These are phyloP conservation scores for Claviceps sp. DNA, from an alignment of 2,329 filamentous ascomycete species.

Conservation along the genomic window DNA sequence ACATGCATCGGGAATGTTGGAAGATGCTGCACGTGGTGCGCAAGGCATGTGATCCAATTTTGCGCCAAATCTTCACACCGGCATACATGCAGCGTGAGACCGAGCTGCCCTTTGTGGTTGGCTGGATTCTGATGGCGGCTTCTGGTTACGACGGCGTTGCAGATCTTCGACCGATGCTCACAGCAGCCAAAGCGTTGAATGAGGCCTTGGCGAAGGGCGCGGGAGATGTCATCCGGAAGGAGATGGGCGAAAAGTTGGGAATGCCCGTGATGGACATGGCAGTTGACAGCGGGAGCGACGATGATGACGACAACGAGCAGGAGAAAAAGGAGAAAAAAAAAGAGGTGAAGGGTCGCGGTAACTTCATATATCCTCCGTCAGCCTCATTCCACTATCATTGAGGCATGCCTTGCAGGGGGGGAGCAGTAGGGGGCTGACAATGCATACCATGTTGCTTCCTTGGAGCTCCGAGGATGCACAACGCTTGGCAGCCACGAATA, in stretches of 20 bases:
- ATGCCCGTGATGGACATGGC: background rate
- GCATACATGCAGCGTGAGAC: constrained; percentile 24
- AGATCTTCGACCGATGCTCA: background rate
- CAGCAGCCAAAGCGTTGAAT: background rate
- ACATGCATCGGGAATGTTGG: constrained; percentile 30
- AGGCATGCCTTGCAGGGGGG: no score
- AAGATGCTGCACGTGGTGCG: constrained; percentile 20
- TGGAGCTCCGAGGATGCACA: no score
- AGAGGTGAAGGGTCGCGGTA: background rate
- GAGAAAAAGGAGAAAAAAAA: no score
- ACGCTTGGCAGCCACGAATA: no score
- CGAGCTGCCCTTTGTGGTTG: constrained; percentile 27
- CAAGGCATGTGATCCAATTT: constrained; percentile 15
- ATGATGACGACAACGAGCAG: background rate
- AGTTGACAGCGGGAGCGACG: background rate
- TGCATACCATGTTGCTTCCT: no score
- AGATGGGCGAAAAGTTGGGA: background rate
- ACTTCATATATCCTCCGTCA: background rate
- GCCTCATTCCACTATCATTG: no score
- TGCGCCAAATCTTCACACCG: constrained; percentile 20
- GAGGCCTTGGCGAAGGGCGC: background rate
- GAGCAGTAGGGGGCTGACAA: no score
- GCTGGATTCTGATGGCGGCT: constrained; percentile 23
- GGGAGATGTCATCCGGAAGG: background rate
- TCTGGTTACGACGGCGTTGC: background rate